Evolutionary conservation across 2,329 filamentous ascomycete genomes (phyloP).

Genomic region (Dichotomopilus funicola): DNA sequence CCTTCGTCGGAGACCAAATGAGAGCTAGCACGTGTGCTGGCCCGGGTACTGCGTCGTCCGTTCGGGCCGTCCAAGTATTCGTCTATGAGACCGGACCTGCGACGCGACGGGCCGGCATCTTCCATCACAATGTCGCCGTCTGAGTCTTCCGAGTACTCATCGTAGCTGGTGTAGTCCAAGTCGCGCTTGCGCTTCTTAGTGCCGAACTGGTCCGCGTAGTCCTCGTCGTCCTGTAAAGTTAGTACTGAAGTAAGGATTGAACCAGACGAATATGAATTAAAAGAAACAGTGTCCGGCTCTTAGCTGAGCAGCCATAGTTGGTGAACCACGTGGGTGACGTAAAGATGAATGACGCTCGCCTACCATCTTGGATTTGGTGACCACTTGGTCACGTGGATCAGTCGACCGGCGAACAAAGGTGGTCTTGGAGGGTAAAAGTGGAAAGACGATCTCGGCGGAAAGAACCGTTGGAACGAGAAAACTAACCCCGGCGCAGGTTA

Average conservation of each 20-base stretch:
- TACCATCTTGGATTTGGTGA: too few relatives aligned
- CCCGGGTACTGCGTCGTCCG: slow-evolving; percentile 13
- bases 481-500: too few relatives aligned
- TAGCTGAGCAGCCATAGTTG: too few relatives aligned
- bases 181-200: slow-evolving; percentile 17
- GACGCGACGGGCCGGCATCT: slow-evolving; percentile 3
- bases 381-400: too few relatives aligned
- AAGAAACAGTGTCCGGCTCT: too few relatives aligned
- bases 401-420: too few relatives aligned
- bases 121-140: slow-evolving; percentile 11
- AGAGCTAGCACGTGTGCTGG: slow-evolving; percentile 15
- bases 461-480: too few relatives aligned
- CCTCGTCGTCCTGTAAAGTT: slow-evolving; percentile 8
- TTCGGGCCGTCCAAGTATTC: neutral
- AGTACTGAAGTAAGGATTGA: neutral
- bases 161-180: slow-evolving; percentile 8
- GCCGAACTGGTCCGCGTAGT: slow-evolving; percentile 3
- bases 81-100: slow-evolving; percentile 2
- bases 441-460: too few relatives aligned
- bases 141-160: slow-evolving; percentile 6
- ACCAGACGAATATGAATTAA: neutral
- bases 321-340: too few relatives aligned
- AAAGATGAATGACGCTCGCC: too few relatives aligned
- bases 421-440: too few relatives aligned
- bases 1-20: slow-evolving; percentile 15